Conservation (phyloP, 345 rosid species). For the Raphanus raphanistrum region DNA sequence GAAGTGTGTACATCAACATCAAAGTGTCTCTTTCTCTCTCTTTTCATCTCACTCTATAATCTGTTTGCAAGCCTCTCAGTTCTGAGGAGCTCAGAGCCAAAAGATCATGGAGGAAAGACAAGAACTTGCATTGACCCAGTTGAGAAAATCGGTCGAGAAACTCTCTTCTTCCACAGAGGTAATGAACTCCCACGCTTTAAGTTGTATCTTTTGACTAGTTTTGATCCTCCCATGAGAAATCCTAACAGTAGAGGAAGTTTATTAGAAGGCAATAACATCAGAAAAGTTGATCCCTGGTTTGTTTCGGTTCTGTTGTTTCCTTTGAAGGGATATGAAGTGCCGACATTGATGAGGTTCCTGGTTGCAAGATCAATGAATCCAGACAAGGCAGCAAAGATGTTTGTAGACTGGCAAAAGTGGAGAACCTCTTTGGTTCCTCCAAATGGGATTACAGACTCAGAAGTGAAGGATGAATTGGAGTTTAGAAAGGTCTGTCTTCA, state of each 20-base stretch:
- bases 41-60: not conserved
- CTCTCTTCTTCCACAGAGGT: conserved; percentile 74
- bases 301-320: not conserved
- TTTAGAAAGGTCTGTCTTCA: conserved; percentile 61
- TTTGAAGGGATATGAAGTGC: conserved; percentile 57
- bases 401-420: conserved; percentile 89
- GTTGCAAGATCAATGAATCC: conserved; percentile 90
- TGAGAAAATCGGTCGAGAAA: conserved; percentile 62
- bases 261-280: not conserved
- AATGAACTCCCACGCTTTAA: not conserved
- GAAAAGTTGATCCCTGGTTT: not conserved
- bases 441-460: conserved; percentile 68
- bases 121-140: conserved; percentile 58
- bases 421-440: conserved; percentile 71
- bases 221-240: not conserved
- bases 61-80: not conserved
- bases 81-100: not conserved
- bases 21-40: conserved; percentile 5
- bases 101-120: conserved; percentile 52
- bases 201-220: not conserved
- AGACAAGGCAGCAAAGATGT: conserved; percentile 81
- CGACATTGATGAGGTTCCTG: conserved; percentile 78
- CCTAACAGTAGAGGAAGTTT: not conserved
- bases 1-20: not conserved
- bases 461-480: conserved; percentile 63